Evolutionary conservation across 2,329 filamentous ascomycete genomes (phyloP), one percentile per base, ranked within the genome.

Genomic region (Diaporthe destruens): DNA sequence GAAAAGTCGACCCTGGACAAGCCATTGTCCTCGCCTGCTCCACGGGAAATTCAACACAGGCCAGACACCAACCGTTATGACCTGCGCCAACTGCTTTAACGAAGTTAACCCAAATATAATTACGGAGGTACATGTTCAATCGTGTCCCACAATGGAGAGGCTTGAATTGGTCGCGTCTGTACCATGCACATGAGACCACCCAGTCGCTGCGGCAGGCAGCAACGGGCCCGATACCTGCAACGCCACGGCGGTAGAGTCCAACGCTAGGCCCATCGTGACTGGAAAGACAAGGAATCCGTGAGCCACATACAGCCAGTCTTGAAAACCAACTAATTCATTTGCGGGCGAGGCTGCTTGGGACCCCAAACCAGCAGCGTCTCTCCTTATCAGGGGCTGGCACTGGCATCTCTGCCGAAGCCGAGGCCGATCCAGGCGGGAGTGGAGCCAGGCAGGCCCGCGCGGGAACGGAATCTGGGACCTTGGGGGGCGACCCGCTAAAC

Each of bases 391-490:
- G 8, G 8, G 0, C 23, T 23, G 36, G 36, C n/a, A 7, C 14
- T 59, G 56, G 18, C 7, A 20, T 47, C 39, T 63, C 18, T 63
- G 39, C 57, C 57, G 39, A 47, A 39, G 44, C 61, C 44, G 61
- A 65, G 61, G 61, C 29, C 61, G 61, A 36, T 11, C 23, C 36
- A 20, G 32, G 44, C 61, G 61, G 44, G 20, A 65, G 61, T 51
- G 44, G 44, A 51, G 32, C 47, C 14, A 42, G 36, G 36, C 36
- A 42, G 14, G 39, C 42, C 61, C 61, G 61, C 61, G 61, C 61
- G 61, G 61, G 61, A 39, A 51, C 29, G 47, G 25, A 51, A 18
- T 66, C 61, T 53, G 47, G n/a, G 61, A 39, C 25, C 23, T 34
- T 7, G 9, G 7, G 14, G 42, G 42, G 32, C 12, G 55, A 14